Evolutionary conservation across 441 rosid genomes (phyloP).

Genomic region (Adansonia grandidieri): DNA sequence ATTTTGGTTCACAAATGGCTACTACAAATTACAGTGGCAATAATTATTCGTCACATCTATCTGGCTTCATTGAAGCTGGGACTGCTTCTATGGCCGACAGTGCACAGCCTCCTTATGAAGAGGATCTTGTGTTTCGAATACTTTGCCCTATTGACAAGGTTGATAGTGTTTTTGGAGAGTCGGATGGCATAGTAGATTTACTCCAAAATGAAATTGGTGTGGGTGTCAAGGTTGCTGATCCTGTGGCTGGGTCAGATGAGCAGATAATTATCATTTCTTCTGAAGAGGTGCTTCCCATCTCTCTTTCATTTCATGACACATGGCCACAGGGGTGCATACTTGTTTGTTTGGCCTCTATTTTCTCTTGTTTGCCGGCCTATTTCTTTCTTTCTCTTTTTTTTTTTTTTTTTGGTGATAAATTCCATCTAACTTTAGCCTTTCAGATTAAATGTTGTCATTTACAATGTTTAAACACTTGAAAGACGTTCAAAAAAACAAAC

Average conservation of each 20-base stretch:
- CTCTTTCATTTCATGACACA: conserved; percentile 12
- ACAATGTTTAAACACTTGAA: not conserved
- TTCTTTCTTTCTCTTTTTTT: too few relatives aligned
- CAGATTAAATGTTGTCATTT: not conserved
- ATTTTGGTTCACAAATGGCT: conserved; percentile 55
- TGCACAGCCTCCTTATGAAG: conserved; percentile 58
- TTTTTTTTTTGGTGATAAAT: not conserved
- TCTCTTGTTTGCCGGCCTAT: not conserved
- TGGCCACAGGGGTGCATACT: not conserved
- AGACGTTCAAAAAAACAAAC: not conserved
- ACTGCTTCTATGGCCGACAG: conserved; percentile 50
- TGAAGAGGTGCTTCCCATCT: conserved; percentile 65
- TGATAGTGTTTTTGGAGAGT: conserved; percentile 67
- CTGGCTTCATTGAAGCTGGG: conserved; percentile 59
- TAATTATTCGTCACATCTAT: conserved; percentile 54
- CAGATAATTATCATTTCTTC: conserved; percentile 83
- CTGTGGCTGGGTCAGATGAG: conserved; percentile 82
- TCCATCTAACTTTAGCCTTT: not conserved
- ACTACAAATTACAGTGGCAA: conserved; percentile 51
- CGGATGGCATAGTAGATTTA: conserved; percentile 75
- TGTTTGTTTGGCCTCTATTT: conserved; percentile 11
- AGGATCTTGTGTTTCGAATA: conserved; percentile 85
- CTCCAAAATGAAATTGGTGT: conserved; percentile 93
- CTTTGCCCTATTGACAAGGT: conserved; percentile 88
- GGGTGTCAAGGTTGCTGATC: conserved; percentile 76